Evolutionary conservation across 768 basidiomycete genomes (phyloP).

Genomic region (Mycena indigotica): DNA sequence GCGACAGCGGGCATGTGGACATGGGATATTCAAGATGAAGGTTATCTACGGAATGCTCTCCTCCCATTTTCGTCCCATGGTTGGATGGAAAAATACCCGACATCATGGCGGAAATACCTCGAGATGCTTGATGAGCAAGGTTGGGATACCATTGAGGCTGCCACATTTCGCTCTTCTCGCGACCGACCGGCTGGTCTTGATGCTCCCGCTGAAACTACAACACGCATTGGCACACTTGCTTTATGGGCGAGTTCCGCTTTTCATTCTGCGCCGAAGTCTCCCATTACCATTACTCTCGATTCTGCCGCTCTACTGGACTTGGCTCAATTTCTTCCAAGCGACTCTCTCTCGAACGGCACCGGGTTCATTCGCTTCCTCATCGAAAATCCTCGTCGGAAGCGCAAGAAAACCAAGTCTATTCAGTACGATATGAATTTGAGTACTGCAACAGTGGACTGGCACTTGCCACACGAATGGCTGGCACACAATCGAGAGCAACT

Average conservation of each 20-base stretch:
- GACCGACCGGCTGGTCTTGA: not conserved
- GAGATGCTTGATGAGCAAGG: not conserved
- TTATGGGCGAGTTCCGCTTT: conserved; percentile 8
- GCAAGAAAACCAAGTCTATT: not conserved
- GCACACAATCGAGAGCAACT: conserved; percentile 6
- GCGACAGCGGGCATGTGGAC: conserved; percentile 5
- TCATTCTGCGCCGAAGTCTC: not conserved
- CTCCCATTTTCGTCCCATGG: not conserved
- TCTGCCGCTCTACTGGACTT: not conserved
- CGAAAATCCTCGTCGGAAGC: not conserved
- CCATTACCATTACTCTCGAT: not conserved
- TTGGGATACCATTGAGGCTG: conserved; percentile 7
- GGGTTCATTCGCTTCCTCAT: conserved; percentile 12
- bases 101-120: conserved; percentile 12
- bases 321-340: not conserved
- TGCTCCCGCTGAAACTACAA: conserved; percentile 5
- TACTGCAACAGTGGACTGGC: conserved; percentile 15
- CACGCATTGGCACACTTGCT: conserved; percentile 11
- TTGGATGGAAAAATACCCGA: conserved; percentile 16
- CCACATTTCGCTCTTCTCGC: conserved; percentile 7
- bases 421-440: conserved; percentile 15
- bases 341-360: not conserved
- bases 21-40: conserved; percentile 17
- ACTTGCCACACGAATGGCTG: conserved; percentile 11
- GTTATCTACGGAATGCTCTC: conserved; percentile 8